Percentiles rank a stretch among this genome's conserved stretches.
These are phyloP conservation scores for Paspalum notatum DNA, from an alignment of 176 grass and related monocot genomes.

Conservation along the genomic window DNA sequence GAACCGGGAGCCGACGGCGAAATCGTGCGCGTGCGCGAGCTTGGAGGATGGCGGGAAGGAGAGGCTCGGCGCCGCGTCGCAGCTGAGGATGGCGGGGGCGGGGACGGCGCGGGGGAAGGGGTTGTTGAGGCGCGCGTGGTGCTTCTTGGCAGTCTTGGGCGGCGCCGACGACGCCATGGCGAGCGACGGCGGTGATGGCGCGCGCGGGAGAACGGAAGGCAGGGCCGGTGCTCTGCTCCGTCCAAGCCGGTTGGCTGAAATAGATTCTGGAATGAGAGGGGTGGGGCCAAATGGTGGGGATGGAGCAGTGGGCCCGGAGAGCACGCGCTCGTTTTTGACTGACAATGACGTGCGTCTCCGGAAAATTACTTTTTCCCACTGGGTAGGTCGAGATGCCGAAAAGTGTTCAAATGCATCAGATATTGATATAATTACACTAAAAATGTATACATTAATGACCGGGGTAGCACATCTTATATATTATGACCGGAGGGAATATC, in stretches of 20 bases:
- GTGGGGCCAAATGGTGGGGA: constrained; percentile 14
- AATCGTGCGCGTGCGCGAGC: constrained; percentile 60
- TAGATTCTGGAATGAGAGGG: constrained; percentile 58
- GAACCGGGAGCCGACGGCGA: constrained; percentile 65
- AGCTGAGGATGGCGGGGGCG: constrained; percentile 38
- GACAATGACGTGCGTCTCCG: not conserved
- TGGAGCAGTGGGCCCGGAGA: constrained; percentile 6
- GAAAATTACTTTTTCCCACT: no score
- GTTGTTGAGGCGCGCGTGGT: constrained; percentile 77
- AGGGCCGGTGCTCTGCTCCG: constrained; percentile 10
- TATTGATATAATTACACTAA: no score
- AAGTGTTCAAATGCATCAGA: no score
- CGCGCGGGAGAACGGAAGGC: constrained; percentile 12
- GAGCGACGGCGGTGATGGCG: constrained; percentile 4
- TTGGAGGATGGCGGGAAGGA: constrained; percentile 56
- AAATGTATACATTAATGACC: no score
- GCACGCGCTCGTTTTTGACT: constrained; percentile 29
- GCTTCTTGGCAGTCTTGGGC: constrained; percentile 62
- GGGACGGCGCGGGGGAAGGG: constrained; percentile 65
- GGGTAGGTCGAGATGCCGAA: no score
- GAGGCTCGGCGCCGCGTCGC: constrained; percentile 41
- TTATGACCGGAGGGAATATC: no score
- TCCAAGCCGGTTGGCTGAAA: constrained; percentile 56
- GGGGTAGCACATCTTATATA: no score
- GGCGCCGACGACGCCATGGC: constrained; percentile 35